Base-by-base conservation (phyloP, 148 eudicot genomes). In the Camellia sinensis region DNA sequence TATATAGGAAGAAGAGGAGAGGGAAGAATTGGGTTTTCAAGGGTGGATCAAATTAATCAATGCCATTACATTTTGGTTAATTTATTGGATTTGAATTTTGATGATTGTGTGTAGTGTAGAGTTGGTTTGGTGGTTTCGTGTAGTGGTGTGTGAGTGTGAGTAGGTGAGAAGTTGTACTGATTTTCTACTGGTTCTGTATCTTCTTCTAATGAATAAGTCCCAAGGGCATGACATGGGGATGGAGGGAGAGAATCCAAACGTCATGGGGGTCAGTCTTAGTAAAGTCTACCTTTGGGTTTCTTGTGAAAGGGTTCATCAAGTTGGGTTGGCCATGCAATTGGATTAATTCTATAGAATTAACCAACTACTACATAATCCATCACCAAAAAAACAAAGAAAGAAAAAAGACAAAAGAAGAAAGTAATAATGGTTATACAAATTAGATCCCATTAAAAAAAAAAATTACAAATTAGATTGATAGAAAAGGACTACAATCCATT, bases 101-200 rank as follows among this genome's bases (percentile, higher is more conserved):
- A 63, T 65, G 43, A 22, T 22, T 22, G 29, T 8, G 29, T 22
- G 9, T 22, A 40, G 12, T 13, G 6, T 61, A 41, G 1, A 66
- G 46, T 61, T 40, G 78, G 78, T 43, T 29, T 14, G 19, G 56
- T 60, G 50, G 45, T 83, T 79, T 81, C 85, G 85, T 83, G 85
- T 52, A n/a, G 75, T 43, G 75, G 60, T 59, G 80, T 52, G 78
- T 62, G 40, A 67, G 78, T 54, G 68, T 50, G 52, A 74, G 75
- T 83, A 52, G 85, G 80, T 83, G 85, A 76, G 80, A 48, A 71
- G 83, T 80, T 83, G 86, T 22, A 80, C 85, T 83, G 80, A 40
- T 29, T 72, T 70, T 83, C 79, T 59, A 69, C 65, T 50, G 13
- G 37, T 67, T 82, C 46, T 62, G 71, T 71, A 50, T 70, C 74